Evolutionary conservation across 2,329 filamentous ascomycete genomes (phyloP).

Genomic region (Trichoderma sp.): DNA sequence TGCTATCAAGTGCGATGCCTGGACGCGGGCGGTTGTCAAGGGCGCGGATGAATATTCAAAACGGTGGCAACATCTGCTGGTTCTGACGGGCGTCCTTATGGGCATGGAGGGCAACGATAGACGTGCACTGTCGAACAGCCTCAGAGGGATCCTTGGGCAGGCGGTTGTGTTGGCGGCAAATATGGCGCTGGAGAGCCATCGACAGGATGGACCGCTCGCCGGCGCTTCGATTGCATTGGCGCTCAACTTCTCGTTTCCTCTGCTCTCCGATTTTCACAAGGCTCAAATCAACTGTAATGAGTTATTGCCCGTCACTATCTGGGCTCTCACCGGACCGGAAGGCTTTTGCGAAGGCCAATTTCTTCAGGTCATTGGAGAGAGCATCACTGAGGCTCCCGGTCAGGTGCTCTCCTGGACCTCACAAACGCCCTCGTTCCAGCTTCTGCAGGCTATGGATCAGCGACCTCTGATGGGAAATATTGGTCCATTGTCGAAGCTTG

Average conservation of each 20-base stretch:
- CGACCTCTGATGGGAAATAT: conserved; percentile 66
- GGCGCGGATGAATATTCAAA: conserved; percentile 60
- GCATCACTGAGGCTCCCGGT: conserved; percentile 55
- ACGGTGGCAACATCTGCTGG: conserved; percentile 82
- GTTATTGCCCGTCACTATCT: conserved; percentile 69
- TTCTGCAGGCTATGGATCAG: conserved; percentile 59
- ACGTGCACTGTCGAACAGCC: conserved; percentile 61
- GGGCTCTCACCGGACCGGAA: conserved; percentile 68
- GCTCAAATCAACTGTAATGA: conserved; percentile 64
- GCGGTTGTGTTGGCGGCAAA: conserved; percentile 76
- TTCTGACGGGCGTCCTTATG: conserved; percentile 75
- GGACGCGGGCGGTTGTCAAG: conserved; percentile 58
- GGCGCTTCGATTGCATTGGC: conserved; percentile 64
- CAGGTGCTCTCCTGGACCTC: conserved; percentile 63
- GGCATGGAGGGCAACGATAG: conserved; percentile 69
- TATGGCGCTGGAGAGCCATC: conserved; percentile 62
- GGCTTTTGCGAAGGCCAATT: conserved; percentile 79
- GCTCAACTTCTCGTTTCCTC: conserved; percentile 74
- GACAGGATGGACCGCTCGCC: conserved; percentile 44
- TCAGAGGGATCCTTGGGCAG: conserved; percentile 68
- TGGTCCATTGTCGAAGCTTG: conserved; percentile 66
- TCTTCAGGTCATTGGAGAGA: conserved; percentile 66
- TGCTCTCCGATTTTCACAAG: conserved; percentile 63
- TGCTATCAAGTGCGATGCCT: conserved; percentile 51
- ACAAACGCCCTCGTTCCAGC: conserved; percentile 59